Percentiles rank a stretch among this genome's conserved stretches.
Conservation (phyloP, 495 filamentous ascomycete species). For the Gamarada debralockiae region DNA sequence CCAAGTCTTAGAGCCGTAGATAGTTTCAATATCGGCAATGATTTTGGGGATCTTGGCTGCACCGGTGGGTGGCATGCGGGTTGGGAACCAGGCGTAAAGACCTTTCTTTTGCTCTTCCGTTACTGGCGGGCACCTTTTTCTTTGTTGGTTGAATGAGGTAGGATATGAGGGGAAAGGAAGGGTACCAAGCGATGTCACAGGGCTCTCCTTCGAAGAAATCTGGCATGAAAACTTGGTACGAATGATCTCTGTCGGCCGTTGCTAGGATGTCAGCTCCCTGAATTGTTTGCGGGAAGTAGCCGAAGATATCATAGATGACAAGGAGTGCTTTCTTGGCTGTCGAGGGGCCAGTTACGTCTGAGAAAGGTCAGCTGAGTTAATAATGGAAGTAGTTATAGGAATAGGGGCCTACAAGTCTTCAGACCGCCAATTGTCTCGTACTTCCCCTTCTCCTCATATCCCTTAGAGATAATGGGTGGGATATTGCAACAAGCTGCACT, state of each 20-base stretch:
- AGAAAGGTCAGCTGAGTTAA: neutral
- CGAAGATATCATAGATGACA: slow-evolving; percentile 68
- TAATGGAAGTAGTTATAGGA: neutral
- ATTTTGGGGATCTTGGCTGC: slow-evolving; percentile 61
- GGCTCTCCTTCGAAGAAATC: slow-evolving; percentile 63
- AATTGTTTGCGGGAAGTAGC: slow-evolving; percentile 58
- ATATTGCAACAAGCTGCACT: slow-evolving; percentile 69
- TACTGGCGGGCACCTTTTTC: slow-evolving; percentile 62
- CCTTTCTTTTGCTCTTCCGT: slow-evolving; percentile 74
- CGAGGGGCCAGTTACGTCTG: slow-evolving; percentile 58
- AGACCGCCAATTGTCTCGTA: slow-evolving; percentile 59
- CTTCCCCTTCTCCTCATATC: slow-evolving; percentile 60
- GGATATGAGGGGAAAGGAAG: neutral
- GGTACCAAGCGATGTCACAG: slow-evolving; percentile 44
- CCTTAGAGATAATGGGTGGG: slow-evolving; percentile 58
- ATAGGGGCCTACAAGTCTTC: slow-evolving; percentile 55
- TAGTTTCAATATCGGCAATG: slow-evolving; percentile 51
- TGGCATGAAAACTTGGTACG: slow-evolving; percentile 63
- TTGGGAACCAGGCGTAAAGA: slow-evolving; percentile 71
- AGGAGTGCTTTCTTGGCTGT: slow-evolving; percentile 56
- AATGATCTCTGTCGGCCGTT: slow-evolving; percentile 43
- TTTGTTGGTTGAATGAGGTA: neutral
- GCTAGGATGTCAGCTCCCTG: slow-evolving; percentile 72
- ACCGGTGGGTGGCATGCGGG: slow-evolving; percentile 55
- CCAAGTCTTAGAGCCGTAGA: slow-evolving; percentile 63